Evolutionary conservation across 805 yeast genomes (phyloP), one percentile per base, ranked within the genome.

Genomic region (Torulaspora gathmanii): DNA sequence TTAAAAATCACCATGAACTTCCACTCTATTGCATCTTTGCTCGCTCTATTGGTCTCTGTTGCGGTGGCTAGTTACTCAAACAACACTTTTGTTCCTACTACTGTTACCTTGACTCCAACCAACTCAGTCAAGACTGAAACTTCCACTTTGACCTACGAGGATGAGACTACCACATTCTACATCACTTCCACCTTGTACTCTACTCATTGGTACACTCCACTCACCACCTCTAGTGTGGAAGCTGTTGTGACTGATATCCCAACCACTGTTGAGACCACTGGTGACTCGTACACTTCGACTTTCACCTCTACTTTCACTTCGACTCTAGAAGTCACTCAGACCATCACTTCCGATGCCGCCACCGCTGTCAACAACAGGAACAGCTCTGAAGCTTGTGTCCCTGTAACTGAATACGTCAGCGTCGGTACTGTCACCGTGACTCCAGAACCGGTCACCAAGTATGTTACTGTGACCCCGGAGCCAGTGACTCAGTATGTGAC

Each of bases 141-240:
- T 1, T 52, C 49, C 20, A 50, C 53, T 10, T 33, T 37, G 12
- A 52, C 57, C 19, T 58, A 57, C 37, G 44, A 46, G 27, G 62
- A 60, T 33, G 55, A 47, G 11, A 54, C 59, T 7, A 55, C 63
- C 26, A 61, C 64, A 25, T 50, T 53, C 29, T 55, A 44, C 33
- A 46, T 57, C 33, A 60, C 64, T 6, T 49, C 49, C 19, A 58
- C 63, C 23, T 26, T 47, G 11, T 60, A 40, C 39, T 25, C 45
- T n/a, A 60, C 62, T 20, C 25, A 38, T 28, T 56, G 58, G 59
- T 46, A 43, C 30, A 47, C 59, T 7, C 47, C 54, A 27, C 37
- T 42, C 22, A 42, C 45, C 15, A 44, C 48, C n/a, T 31, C 47
- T 8, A 45, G 47, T 26, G 45, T 50, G 23, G 45, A 49, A 30